A percentile compares a stretch with the other conserved stretches of the same genome.
Conservation (phyloP, 2,329 filamentous ascomycete species). For the Diaporthe citrichinensis region DNA sequence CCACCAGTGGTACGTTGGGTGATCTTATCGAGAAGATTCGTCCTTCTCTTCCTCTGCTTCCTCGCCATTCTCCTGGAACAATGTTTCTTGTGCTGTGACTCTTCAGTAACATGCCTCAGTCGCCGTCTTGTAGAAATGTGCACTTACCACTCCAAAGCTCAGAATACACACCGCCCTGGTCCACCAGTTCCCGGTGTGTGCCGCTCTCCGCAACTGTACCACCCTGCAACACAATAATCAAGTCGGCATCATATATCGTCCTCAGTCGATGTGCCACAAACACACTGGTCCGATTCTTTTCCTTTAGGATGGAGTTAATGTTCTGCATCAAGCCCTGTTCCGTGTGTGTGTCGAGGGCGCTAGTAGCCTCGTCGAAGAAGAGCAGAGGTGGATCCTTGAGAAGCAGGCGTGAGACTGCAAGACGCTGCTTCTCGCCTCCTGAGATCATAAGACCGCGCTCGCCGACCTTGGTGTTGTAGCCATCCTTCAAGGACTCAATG, state of each 20-base stretch:
- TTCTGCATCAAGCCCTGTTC: conserved; percentile 92
- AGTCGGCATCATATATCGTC: conserved; percentile 93
- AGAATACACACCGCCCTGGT: conserved; percentile 83
- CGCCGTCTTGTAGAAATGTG: not conserved
- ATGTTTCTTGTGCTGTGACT: conserved; percentile 72
- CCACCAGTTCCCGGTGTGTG: conserved; percentile 87
- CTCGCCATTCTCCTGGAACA: conserved; percentile 64
- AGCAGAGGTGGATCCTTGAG: conserved; percentile 91
- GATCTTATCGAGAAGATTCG: conserved; percentile 68
- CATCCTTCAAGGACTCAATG: conserved; percentile 84
- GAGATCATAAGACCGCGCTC: conserved; percentile 98
- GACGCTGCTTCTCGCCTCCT: conserved; percentile 91
- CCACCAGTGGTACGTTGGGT: too few relatives aligned
- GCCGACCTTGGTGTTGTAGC: conserved; percentile 91
- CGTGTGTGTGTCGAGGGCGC: conserved; percentile 91
- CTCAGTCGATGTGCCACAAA: conserved; percentile 94
- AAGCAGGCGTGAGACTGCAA: conserved; percentile 86
- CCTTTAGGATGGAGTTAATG: conserved; percentile 91
- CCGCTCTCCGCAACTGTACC: conserved; percentile 91
- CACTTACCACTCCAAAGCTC: conserved; percentile 89
- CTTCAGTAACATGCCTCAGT: conserved; percentile 39
- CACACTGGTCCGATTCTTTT: conserved; percentile 90
- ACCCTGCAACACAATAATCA: conserved; percentile 91
- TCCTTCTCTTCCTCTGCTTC: conserved; percentile 53
- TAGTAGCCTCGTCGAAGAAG: conserved; percentile 97